These are phyloP conservation scores for Seiridium unicorne DNA, from an alignment of 2,329 filamentous ascomycete species.

Conservation along the genomic window DNA sequence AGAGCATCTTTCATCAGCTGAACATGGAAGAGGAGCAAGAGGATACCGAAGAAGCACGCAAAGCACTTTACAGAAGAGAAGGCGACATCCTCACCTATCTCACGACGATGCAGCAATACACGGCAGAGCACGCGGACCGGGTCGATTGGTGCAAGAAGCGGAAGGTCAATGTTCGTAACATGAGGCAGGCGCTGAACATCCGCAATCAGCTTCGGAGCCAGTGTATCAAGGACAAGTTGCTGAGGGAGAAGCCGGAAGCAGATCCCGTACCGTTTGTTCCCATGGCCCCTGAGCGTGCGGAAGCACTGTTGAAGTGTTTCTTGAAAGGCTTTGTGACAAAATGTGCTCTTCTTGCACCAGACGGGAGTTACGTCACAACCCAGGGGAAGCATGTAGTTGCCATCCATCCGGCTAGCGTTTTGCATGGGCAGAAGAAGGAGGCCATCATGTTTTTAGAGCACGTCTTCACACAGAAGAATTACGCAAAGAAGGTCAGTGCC, in stretches of 20 bases:
- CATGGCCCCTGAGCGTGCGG: slow-evolving; percentile 51
- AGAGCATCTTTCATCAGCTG: slow-evolving; percentile 61
- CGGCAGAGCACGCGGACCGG: slow-evolving; percentile 54
- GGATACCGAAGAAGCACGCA: slow-evolving; percentile 50
- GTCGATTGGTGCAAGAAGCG: slow-evolving; percentile 57
- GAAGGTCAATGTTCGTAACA: slow-evolving; percentile 57
- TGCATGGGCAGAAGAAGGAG: slow-evolving; percentile 62
- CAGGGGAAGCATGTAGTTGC: slow-evolving; percentile 60
- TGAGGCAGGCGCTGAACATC: slow-evolving; percentile 62
- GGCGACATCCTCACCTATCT: slow-evolving; percentile 66
- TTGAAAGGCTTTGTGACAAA: slow-evolving; percentile 59
- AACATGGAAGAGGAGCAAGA: slow-evolving; percentile 57
- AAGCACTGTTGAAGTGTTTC: slow-evolving; percentile 58
- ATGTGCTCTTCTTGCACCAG: slow-evolving; percentile 59
- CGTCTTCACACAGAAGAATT: slow-evolving; percentile 65
- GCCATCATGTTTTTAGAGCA: slow-evolving; percentile 69
- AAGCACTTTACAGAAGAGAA: slow-evolving; percentile 59
- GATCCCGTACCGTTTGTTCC: slow-evolving; percentile 58
- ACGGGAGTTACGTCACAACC: slow-evolving; percentile 59
- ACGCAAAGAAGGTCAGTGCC: slow-evolving; percentile 64
- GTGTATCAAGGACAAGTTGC: slow-evolving; percentile 50
- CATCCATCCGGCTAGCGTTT: slow-evolving; percentile 61
- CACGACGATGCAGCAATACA: slow-evolving; percentile 61
- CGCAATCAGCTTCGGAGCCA: slow-evolving; percentile 59
- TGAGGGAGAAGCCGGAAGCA: slow-evolving; percentile 41